phyloP scores from a whole-genome alignment of 352 stramenopile species.

The Globisporangium spinosum region DNA sequence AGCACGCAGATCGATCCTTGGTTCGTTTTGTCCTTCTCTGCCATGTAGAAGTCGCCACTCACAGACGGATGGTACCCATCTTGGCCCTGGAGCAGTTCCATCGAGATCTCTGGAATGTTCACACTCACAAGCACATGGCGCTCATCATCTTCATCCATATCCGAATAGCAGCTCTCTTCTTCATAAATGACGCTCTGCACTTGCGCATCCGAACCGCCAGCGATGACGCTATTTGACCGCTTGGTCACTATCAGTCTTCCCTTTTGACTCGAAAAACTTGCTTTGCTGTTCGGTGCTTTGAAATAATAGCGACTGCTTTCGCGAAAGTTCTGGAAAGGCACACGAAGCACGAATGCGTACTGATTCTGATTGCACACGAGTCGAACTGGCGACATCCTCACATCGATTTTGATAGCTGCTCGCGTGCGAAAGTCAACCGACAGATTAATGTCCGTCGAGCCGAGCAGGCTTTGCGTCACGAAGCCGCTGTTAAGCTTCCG shows the following conservation, averaged over 20 bases:
- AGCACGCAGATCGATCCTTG: constrained; percentile 72
- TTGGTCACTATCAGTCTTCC: background rate
- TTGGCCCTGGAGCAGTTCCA: constrained; percentile 76
- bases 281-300: constrained; percentile 2
- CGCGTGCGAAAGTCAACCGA: constrained; percentile 59
- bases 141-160: constrained; percentile 41
- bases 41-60: constrained; percentile 75
- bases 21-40: constrained; percentile 54
- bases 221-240: constrained; percentile 9
- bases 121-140: constrained; percentile 54
- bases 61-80: constrained; percentile 75
- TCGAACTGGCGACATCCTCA: constrained; percentile 56
- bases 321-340: constrained; percentile 72
- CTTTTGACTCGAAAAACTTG: constrained; percentile 3
- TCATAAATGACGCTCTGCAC: constrained; percentile 26
- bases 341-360: constrained; percentile 70
- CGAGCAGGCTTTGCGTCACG: constrained; percentile 66
- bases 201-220: constrained; percentile 10
- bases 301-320: constrained; percentile 59
- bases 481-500: constrained; percentile 37
- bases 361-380: constrained; percentile 84
- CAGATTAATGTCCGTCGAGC: constrained; percentile 57
- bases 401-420: constrained; percentile 47
- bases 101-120: constrained; percentile 65
- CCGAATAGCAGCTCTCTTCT: constrained; percentile 20